Evolutionary conservation across 2,329 filamentous ascomycete genomes (phyloP), one percentile per base, ranked within the genome.

Genomic region (Aspergillus phoenicis): DNA sequence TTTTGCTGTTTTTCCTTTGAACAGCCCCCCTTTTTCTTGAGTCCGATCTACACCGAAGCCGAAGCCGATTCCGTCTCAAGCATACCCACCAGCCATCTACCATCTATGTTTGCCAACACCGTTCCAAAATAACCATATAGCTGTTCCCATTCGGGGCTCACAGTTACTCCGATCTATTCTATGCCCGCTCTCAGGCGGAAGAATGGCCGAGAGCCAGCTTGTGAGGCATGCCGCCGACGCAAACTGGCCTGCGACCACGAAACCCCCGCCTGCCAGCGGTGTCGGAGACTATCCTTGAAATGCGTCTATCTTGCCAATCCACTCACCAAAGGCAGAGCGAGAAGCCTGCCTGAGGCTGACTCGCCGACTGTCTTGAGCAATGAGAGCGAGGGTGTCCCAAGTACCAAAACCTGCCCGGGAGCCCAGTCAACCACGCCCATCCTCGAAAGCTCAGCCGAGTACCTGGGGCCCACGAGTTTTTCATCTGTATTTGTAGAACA

Each of bases 191-290:
- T 43, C 5, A 48, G 48, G 11, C 39, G 47, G 26, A 58, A 33
- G n/a, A 58, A 58, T 33, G 57, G 57, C 24, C 57, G 57, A 17
- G 20, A 58, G 22, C 57, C 57, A 2, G 57, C 47, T 3, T 58
- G 57, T 26, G 47, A 58, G 22, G 17, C 57, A 26, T 58, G 57
- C 33, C 57, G 57, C 4, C 47, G 36, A 3, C 57, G 57, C 20
- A 58, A 58, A 41, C 28, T 58, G 13, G 57, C 57, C 22, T 58
- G 57, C 57, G 57, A 58, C 49, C 57, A 58, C 26, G 48, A 17
- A 24, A 20, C 24, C 6, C 57, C 57, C 8, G 6, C 36, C 3
- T 58, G 57, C 20, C n/a, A 26, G n/a, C 47, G 57, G 7, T 58
- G 57, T 43, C 36, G 52, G n/a, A 20, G 39, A 22, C 38, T 52